phyloP scores from a whole-genome alignment of 495 filamentous ascomycete species.

The Corynascus novoguineensis region DNA sequence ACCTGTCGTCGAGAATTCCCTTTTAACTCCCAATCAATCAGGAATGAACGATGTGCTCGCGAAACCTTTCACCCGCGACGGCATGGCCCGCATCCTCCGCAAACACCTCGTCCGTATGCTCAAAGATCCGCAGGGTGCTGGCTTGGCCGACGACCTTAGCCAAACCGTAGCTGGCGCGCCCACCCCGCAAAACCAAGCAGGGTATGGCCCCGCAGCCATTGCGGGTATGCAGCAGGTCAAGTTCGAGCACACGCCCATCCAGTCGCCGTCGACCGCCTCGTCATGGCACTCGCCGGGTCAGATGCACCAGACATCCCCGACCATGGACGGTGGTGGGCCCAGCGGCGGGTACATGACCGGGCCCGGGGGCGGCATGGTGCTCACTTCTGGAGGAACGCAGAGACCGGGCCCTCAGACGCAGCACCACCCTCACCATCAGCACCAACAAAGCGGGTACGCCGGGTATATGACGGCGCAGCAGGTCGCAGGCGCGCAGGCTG shows the following conservation, averaged over 20 bases:
- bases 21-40: conserved; percentile 38
- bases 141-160: neutral
- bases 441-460: neutral
- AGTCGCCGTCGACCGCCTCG: conserved; percentile 63
- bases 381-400: conserved; percentile 20
- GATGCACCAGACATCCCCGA: conserved; percentile 58
- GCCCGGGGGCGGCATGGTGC: conserved; percentile 35
- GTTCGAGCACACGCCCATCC: conserved; percentile 75
- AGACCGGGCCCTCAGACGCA: neutral
- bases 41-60: conserved; percentile 99
- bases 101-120: conserved; percentile 77
- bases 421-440: neutral
- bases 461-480: conserved; percentile 4
- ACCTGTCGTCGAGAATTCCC: neutral
- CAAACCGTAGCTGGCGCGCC: conserved; percentile 18
- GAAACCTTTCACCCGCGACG: conserved; percentile 95
- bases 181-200: neutral
- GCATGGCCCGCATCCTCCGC: conserved; percentile 82
- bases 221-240: conserved; percentile 55
- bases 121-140: conserved; percentile 38
- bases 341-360: conserved; percentile 37
- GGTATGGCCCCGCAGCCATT: conserved; percentile 15
- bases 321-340: conserved; percentile 31
- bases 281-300: conserved; percentile 72
- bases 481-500: neutral